Evolutionary conservation across 2,329 filamentous ascomycete species (phyloP), one percentile per base, ranked within the genome.

Genomic region (Alternaria solani): DNA sequence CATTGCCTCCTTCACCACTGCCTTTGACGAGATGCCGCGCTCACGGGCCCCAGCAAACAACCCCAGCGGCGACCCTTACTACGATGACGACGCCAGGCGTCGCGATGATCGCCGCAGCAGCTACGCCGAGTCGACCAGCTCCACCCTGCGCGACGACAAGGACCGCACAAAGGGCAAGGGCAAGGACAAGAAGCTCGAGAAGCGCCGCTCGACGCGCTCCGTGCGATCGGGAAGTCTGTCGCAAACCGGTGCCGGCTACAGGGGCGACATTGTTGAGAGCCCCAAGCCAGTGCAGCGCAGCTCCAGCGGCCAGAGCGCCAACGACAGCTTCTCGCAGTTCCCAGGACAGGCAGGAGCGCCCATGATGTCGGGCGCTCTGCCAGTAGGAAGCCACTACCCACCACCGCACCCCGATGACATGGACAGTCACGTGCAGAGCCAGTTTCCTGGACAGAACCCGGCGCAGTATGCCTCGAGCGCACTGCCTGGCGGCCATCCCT

Each of bases 401-500:
- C 47, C 51, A 38, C 68, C 75, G 44, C 46, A 51, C 36, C 26
- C 59, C 44, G 59, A 48, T 18, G 51, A 16, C 46, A 79, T 80
- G 64, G 81, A 83, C 51, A 78, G 84, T 32, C 83, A 86, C 68
- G 79, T 86, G 32, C 76, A 81, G 36, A 81, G 85, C 66, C 87
- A 88, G 67, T 89, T 89, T 66, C 86, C 86, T 6, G 85, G 85
- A 49, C 86, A 88, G 70, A 81, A 86, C 57, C 83, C 85, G 16
- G 62, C 74, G 6, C 74, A 78, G 11, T 82, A 76, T 60, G 66
- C 84, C 9, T 72, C 78, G 49, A 81, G 85, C 43, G 84, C 82
- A 66, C 76, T 79, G 55, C 81, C 76, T 78, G 57, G 69, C 39
- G 66, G 69, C 34, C 67, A 69, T 41, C 79, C 81, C 20, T 82